These are phyloP conservation scores for Prunus padus DNA, from an alignment of 306 rosid genomes.

Conservation along the genomic window DNA sequence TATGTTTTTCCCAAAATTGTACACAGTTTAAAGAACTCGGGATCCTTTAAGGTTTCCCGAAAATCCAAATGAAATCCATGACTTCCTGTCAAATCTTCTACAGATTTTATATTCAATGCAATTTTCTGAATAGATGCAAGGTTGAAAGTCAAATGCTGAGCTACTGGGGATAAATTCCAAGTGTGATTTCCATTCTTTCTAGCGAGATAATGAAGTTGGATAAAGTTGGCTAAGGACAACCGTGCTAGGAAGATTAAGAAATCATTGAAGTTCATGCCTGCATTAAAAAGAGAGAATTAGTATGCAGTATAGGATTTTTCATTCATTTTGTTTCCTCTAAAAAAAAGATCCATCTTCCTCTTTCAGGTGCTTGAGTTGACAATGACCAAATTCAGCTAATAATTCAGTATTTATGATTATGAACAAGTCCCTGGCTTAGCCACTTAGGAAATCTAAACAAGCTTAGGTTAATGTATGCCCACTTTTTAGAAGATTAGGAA, in stretches of 20 bases:
- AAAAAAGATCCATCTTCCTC: not conserved
- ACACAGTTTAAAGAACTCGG: constrained; percentile 52
- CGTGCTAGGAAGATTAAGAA: constrained; percentile 58
- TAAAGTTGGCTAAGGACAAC: constrained; percentile 58
- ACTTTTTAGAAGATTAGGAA: not conserved
- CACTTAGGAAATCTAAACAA: not conserved
- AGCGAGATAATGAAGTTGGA: constrained; percentile 38
- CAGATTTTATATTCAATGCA: constrained; percentile 43
- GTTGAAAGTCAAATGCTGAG: constrained; percentile 58
- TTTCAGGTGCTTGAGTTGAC: not conserved
- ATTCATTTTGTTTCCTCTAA: not conserved
- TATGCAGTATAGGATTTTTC: not conserved
- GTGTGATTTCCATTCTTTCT: constrained; percentile 28
- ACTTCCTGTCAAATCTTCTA: constrained; percentile 53
- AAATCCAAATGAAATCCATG: constrained; percentile 46
- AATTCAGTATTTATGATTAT: not conserved
- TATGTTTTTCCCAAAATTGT: constrained; percentile 45
- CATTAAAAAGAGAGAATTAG: constrained; percentile 30
- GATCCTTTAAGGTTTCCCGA: constrained; percentile 42
- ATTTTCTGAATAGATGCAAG: constrained; percentile 45
- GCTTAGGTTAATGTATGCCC: not conserved
- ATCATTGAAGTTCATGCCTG: constrained; percentile 92
- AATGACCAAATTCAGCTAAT: not conserved
- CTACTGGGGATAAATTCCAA: constrained; percentile 28
- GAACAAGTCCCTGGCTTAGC: not conserved